Evolutionary conservation across 768 basidiomycete genomes (phyloP).

Genomic region (Atractiella rhizophila): DNA sequence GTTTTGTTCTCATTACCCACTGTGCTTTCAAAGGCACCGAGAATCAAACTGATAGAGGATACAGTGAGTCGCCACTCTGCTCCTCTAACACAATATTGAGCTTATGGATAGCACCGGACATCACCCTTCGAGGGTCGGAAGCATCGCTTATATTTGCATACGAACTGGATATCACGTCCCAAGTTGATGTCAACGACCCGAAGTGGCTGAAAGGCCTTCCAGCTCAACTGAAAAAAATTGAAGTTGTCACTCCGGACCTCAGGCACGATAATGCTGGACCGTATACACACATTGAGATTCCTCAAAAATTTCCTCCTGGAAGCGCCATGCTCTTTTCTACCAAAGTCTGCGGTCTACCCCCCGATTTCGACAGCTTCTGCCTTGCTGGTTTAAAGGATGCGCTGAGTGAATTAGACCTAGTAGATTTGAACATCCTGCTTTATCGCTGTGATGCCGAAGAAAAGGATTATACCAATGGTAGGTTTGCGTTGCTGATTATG

Average conservation of each 20-base stretch:
- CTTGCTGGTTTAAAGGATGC: constrained; percentile 42
- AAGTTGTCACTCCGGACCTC: constrained; percentile 33
- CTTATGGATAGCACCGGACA: constrained; percentile 40
- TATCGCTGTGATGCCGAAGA: constrained; percentile 78
- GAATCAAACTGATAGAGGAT: constrained; percentile 51
- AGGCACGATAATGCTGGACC: constrained; percentile 41
- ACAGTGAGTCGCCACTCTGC: constrained; percentile 27
- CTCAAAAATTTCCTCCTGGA: constrained; percentile 80
- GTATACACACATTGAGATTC: constrained; percentile 54
- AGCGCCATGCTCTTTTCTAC: constrained; percentile 83
- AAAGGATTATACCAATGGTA: constrained; percentile 37
- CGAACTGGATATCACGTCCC: constrained; percentile 39
- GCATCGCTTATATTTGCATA: constrained; percentile 62
- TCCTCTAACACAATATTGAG: neutral
- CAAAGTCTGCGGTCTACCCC: constrained; percentile 45
- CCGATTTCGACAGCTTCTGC: constrained; percentile 47
- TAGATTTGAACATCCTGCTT: constrained; percentile 71
- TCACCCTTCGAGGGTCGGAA: constrained; percentile 53
- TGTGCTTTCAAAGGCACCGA: constrained; percentile 61
- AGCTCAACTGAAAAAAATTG: constrained; percentile 39
- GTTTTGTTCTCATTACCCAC: constrained; percentile 73
- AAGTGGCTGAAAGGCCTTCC: constrained; percentile 44
- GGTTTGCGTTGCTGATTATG: neutral
- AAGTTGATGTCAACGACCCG: constrained; percentile 29
- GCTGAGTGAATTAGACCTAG: constrained; percentile 44